Percentiles rank a stretch among this genome's conserved stretches.
These are phyloP conservation scores for Boletus sp. DNA, from an alignment of 768 basidiomycete genomes.

Conservation along the genomic window DNA sequence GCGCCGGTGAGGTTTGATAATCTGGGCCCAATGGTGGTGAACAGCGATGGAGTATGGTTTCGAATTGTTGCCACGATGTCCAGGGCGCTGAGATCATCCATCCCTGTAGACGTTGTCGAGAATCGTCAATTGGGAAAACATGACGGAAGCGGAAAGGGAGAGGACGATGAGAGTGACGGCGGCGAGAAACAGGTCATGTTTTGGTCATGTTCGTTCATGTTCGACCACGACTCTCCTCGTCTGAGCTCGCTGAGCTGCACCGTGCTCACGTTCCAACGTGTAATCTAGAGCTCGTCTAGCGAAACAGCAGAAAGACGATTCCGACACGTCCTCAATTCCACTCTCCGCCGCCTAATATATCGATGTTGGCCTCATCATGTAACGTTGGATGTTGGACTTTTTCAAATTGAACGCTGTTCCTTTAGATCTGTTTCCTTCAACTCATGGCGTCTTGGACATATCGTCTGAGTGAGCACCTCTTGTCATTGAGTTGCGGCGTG, in stretches of 20 bases:
- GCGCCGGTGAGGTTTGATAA: constrained; percentile 50
- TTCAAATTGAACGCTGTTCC: too few relatives aligned
- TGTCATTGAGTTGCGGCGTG: too few relatives aligned
- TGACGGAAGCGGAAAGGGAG: constrained; percentile 57
- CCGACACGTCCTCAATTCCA: too few relatives aligned
- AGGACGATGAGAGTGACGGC: constrained; percentile 54
- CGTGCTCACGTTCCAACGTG: not conserved
- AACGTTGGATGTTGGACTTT: too few relatives aligned
- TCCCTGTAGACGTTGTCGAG: constrained; percentile 55
- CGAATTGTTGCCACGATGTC: not conserved
- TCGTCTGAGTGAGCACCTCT: too few relatives aligned
- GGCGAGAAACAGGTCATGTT: constrained; percentile 51
- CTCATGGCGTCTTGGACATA: too few relatives aligned
- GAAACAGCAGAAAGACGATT: not conserved
- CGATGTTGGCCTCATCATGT: too few relatives aligned
- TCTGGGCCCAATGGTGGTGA: constrained; percentile 68
- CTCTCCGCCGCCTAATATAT: too few relatives aligned
- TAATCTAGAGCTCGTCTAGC: constrained; percentile 9
- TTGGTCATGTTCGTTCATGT: not conserved
- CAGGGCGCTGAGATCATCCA: not conserved
- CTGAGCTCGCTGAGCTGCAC: not conserved
- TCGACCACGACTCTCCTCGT: not conserved
- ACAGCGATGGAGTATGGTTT: constrained; percentile 57
- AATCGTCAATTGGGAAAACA: constrained; percentile 61
- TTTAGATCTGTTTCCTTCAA: too few relatives aligned